Evolutionary conservation across 805 yeast genomes (phyloP).

Genomic region (Sugiyamaella americana): DNA sequence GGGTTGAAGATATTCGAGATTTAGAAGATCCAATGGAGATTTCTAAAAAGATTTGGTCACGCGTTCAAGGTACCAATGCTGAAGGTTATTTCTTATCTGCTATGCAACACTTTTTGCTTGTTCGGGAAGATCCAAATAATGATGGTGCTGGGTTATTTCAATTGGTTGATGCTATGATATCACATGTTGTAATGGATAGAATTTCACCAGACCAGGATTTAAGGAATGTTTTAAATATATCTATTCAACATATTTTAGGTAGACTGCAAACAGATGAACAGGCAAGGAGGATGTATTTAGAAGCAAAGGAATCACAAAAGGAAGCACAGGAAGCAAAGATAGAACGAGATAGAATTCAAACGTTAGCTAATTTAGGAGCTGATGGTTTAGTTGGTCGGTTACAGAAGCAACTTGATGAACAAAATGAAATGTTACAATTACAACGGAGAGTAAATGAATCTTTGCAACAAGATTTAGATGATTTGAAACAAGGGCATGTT

Average conservation of each 20-base stretch:
- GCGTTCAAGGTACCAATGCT: slow-evolving; percentile 52
- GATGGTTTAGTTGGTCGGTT: slow-evolving; percentile 62
- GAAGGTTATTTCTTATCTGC: slow-evolving; percentile 55
- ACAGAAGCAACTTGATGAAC: slow-evolving; percentile 56
- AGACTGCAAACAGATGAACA: slow-evolving; percentile 79
- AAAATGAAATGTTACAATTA: slow-evolving; percentile 49
- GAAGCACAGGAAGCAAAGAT: slow-evolving; percentile 51
- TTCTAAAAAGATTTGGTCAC: slow-evolving; percentile 51
- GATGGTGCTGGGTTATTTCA: slow-evolving; percentile 48
- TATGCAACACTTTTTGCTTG: slow-evolving; percentile 58
- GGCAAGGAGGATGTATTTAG: slow-evolving; percentile 64
- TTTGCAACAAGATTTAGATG: slow-evolving; percentile 56
- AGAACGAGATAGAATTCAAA: slow-evolving; percentile 56
- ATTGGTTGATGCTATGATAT: slow-evolving; percentile 58
- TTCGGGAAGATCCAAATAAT: slow-evolving; percentile 33
- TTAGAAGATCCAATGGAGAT: slow-evolving; percentile 70
- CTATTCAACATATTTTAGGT: slow-evolving; percentile 66
- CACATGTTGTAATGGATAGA: slow-evolving; percentile 51
- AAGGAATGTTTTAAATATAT: slow-evolving; percentile 66
- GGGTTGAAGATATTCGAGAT: slow-evolving; percentile 44
- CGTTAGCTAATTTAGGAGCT: slow-evolving; percentile 68
- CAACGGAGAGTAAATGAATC: slow-evolving; percentile 59
- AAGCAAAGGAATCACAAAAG: slow-evolving; percentile 46
- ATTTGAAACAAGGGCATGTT: slow-evolving; percentile 41
- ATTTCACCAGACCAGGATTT: slow-evolving; percentile 40